phyloP scores from a whole-genome alignment of 73 alveolate genomes.

The Halteria grandinella region DNA sequence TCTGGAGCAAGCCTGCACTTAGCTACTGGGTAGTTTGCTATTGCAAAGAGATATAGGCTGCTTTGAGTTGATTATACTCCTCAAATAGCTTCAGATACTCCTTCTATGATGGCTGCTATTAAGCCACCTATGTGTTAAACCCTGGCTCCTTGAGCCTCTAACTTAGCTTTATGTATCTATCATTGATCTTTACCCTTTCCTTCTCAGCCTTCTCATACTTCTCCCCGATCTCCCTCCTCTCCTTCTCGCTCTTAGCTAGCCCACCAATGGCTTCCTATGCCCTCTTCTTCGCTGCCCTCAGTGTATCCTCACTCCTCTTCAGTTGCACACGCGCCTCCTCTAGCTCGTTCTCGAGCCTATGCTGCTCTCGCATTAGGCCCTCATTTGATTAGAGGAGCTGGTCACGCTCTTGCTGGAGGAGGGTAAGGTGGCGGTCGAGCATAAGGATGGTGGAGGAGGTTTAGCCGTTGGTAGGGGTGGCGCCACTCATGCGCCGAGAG shows the following conservation, averaged over 20 bases:
- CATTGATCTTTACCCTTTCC: slow-evolving; percentile 39
- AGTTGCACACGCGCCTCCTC: too few species aligned
- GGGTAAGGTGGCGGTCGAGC: slow-evolving; percentile 26
- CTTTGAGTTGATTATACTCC: slow-evolving; percentile 23
- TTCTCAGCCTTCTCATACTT: slow-evolving; percentile 4
- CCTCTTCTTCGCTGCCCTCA: slow-evolving; percentile 34
- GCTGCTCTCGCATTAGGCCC: neutral
- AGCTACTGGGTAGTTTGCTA: neutral
- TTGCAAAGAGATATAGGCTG: neutral
- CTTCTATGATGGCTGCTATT: neutral
- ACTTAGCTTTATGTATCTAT: slow-evolving; percentile 31
- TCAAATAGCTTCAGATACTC: neutral
- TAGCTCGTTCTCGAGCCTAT: slow-evolving; percentile 30
- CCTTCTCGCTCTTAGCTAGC: slow-evolving; percentile 35
- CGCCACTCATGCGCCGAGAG: slow-evolving; percentile 2
- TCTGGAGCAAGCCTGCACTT: too few species aligned
- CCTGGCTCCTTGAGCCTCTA: slow-evolving; percentile 44
- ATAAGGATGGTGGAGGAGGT: slow-evolving; percentile 40
- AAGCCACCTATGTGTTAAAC: too few species aligned
- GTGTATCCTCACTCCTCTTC: slow-evolving; percentile 9
- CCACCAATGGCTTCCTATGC: neutral
- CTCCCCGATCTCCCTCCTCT: slow-evolving; percentile 10
- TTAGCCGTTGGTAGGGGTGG: neutral
- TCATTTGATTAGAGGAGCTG: slow-evolving; percentile 18
- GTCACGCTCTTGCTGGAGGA: neutral